A percentile compares a stretch with the other conserved stretches of the same genome.
phyloP scores from a whole-genome alignment of 352 stramenopile genomes.

The Phytopythium vexans region DNA sequence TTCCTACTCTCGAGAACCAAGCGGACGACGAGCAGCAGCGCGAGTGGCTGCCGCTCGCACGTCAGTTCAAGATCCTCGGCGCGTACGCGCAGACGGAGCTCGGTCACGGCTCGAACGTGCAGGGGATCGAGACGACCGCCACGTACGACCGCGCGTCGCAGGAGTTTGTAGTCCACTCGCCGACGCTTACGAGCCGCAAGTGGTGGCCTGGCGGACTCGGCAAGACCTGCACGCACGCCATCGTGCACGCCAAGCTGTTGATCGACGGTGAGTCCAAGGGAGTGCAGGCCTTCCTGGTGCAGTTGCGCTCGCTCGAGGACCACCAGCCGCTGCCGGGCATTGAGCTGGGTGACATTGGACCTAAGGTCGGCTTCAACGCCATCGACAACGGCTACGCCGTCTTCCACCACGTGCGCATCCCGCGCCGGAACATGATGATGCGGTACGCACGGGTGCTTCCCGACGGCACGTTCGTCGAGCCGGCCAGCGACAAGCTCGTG shows the following conservation, averaged over 20 bases:
- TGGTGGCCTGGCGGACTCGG: conserved; percentile 92
- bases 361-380: conserved; percentile 88
- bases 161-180: conserved; percentile 90
- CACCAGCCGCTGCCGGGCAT: conserved; percentile 80
- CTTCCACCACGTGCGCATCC: conserved; percentile 87
- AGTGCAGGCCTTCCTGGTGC: conserved; percentile 93
- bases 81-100: conserved; percentile 93
- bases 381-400: conserved; percentile 89
- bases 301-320: conserved; percentile 71
- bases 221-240: conserved; percentile 86
- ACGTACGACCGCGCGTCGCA: conserved; percentile 79
- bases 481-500: conserved; percentile 34
- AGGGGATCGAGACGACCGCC: conserved; percentile 88
- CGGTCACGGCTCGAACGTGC: conserved; percentile 86
- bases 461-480: conserved; percentile 30
- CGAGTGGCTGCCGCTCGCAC: conserved; percentile 42
- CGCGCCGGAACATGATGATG: conserved; percentile 5
- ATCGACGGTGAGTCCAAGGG: conserved; percentile 52
- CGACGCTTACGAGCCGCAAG: conserved; percentile 85
- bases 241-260: conserved; percentile 86
- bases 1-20: conserved; percentile 32
- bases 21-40: conserved; percentile 41
- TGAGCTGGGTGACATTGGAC: conserved; percentile 85
- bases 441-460: conserved; percentile 10
- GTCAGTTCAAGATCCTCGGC: conserved; percentile 53